These are phyloP conservation scores for Zarea fungicola DNA, from an alignment of 2,329 filamentous ascomycete genomes.

Conservation along the genomic window DNA sequence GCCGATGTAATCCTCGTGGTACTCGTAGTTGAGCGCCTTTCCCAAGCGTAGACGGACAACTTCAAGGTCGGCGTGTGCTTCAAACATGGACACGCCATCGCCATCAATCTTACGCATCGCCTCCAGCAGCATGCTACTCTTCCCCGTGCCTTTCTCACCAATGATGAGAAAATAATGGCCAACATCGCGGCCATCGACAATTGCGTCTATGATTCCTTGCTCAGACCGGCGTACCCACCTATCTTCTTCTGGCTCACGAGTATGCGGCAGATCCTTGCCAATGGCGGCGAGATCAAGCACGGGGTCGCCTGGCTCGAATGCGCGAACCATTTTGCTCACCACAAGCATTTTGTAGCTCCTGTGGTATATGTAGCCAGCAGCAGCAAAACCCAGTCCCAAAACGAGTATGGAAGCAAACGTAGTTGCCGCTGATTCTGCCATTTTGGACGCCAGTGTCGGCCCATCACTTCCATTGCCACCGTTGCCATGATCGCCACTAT, in stretches of 20 bases:
- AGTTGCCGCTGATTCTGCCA: conserved; percentile 69
- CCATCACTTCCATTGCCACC: conserved; percentile 18
- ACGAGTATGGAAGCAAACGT: conserved; percentile 71
- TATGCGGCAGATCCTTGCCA: conserved; percentile 49
- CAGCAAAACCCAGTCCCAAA: conserved; percentile 57
- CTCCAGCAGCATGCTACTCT: conserved; percentile 92
- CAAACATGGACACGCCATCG: conserved; percentile 88
- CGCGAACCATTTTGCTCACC: conserved; percentile 85
- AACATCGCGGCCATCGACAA: conserved; percentile 64
- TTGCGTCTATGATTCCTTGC: conserved; percentile 74
- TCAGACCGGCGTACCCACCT: conserved; percentile 79
- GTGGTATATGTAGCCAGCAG: conserved; percentile 74
- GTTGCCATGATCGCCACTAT: conserved; percentile 1
- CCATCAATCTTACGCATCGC: conserved; percentile 91
- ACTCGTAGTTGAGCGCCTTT: conserved; percentile 93
- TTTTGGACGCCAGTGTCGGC: conserved; percentile 48
- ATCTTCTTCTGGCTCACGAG: conserved; percentile 34
- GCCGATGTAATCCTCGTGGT: conserved; percentile 95
- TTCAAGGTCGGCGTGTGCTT: conserved; percentile 90
- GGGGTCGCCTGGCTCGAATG: conserved; percentile 88
- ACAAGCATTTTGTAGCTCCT: conserved; percentile 85
- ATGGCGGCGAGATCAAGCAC: conserved; percentile 74
- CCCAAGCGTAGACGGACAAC: conserved; percentile 91
- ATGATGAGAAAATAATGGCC: conserved; percentile 91
- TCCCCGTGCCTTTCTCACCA: conserved; percentile 93